phyloP scores from a whole-genome alignment of 495 filamentous ascomycete genomes.

The Lasiosphaeriaceae sp. region DNA sequence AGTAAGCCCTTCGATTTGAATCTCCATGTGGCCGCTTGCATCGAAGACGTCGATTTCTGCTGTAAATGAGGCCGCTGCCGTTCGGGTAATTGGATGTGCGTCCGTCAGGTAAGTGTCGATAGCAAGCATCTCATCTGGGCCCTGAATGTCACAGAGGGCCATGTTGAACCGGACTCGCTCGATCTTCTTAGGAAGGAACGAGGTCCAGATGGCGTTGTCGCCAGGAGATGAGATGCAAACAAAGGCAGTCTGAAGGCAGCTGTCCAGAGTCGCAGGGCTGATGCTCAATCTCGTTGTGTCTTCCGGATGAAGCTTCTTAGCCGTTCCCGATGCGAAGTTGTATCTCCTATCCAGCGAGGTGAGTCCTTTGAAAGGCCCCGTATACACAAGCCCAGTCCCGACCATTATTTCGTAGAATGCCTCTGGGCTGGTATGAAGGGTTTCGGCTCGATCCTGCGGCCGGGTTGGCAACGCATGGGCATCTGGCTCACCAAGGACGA shows the following conservation, averaged over 20 bases:
- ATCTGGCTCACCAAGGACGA: constrained; percentile 28
- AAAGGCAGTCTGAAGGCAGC: constrained; percentile 44
- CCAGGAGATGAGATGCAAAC: constrained; percentile 42
- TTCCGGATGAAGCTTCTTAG: constrained; percentile 29
- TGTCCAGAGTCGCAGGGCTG: constrained; percentile 47
- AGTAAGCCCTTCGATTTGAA: constrained; percentile 37
- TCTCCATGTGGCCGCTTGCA: constrained; percentile 28
- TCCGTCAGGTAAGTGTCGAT: constrained; percentile 36
- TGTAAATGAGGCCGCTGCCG: constrained; percentile 28
- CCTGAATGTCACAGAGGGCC: constrained; percentile 23
- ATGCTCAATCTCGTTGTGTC: constrained; percentile 32
- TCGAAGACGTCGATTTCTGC: constrained; percentile 39
- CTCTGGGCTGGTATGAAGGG: constrained; percentile 28
- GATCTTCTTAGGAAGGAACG: constrained; percentile 39
- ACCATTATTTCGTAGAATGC: constrained; percentile 46
- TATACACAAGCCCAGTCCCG: constrained; percentile 38
- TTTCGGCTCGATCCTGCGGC: constrained; percentile 24
- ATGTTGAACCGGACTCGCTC: constrained; percentile 37
- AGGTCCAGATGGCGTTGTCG: constrained; percentile 42
- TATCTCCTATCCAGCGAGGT: constrained; percentile 36
- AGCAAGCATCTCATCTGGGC: constrained; percentile 18
- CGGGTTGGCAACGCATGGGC: constrained; percentile 22
- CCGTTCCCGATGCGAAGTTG: constrained; percentile 40
- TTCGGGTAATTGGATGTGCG: constrained; percentile 15
- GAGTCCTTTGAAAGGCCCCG: constrained; percentile 40